Conservation (phyloP, 768 basidiomycete species). For the Rubroboletus satanas region DNA sequence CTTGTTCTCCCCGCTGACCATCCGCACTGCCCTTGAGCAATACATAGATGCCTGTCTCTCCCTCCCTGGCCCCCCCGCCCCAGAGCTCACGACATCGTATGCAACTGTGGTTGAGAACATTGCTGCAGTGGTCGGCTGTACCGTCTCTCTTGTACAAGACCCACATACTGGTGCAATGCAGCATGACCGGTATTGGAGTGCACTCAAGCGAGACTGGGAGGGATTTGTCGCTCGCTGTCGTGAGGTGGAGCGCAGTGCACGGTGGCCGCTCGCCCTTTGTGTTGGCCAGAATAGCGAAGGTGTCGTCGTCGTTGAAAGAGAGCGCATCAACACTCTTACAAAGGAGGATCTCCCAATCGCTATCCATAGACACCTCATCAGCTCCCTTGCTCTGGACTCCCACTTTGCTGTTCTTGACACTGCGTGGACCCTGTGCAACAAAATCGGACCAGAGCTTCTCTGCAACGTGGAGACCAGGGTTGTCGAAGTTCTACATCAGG, state of each 20-base stretch:
- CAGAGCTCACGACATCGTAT: conserved; percentile 60
- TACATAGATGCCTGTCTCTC: conserved; percentile 74
- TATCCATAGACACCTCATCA: conserved; percentile 47
- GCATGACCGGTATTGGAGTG: conserved; percentile 77
- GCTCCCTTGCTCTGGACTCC: conserved; percentile 43
- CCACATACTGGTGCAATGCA: conserved; percentile 76
- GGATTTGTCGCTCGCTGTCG: conserved; percentile 89
- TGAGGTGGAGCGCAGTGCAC: conserved; percentile 82
- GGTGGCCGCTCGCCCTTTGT: conserved; percentile 74
- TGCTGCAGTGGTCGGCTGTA: conserved; percentile 81
- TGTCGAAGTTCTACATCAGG: conserved; percentile 66
- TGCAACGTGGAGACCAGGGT: conserved; percentile 56
- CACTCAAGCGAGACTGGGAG: conserved; percentile 91
- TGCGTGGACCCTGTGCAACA: conserved; percentile 59
- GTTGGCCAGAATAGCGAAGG: conserved; percentile 38
- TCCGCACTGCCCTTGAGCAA: conserved; percentile 77
- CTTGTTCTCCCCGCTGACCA: conserved; percentile 78
- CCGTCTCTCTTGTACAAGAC: conserved; percentile 68
- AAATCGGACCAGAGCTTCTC: conserved; percentile 56
- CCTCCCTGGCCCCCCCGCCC: conserved; percentile 52
- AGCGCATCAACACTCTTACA: conserved; percentile 64
- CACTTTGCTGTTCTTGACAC: conserved; percentile 57
- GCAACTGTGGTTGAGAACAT: conserved; percentile 70
- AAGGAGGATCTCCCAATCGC: conserved; percentile 65
- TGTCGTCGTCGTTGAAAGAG: conserved; percentile 69